These are phyloP conservation scores for Trypanosomatidae sp. DNA, from an alignment of 208 protist genomes.

Conservation along the genomic window DNA sequence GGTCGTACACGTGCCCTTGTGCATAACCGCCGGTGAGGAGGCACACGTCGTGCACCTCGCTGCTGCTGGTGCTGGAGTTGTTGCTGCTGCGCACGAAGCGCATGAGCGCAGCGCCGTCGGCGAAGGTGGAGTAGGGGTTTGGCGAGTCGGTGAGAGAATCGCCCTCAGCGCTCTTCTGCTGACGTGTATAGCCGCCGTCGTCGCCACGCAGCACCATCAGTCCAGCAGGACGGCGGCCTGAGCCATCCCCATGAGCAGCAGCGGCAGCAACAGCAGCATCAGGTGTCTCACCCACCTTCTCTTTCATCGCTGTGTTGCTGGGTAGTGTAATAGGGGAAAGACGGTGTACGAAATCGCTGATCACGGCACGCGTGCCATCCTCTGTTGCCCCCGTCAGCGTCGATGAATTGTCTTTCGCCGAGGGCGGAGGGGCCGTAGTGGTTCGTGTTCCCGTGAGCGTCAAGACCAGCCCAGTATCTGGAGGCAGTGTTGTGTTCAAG, in stretches of 20 bases:
- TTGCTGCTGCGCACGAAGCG: too few species aligned
- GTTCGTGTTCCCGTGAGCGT: constrained; percentile 29
- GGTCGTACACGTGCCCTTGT: constrained; percentile 23
- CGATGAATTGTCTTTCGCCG: not conserved
- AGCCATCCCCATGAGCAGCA: not conserved
- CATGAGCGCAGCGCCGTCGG: constrained; percentile 11
- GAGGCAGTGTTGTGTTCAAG: not conserved
- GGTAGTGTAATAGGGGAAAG: too few species aligned
- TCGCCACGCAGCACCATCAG: constrained; percentile 37
- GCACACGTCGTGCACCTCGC: too few species aligned
- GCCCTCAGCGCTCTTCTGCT: not conserved
- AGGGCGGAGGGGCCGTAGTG: not conserved
- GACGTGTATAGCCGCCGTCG: constrained; percentile 25
- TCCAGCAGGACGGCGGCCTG: constrained; percentile 8
- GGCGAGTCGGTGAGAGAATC: not conserved
- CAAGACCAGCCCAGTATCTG: constrained; percentile 19
- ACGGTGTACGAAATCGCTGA: constrained; percentile 7
- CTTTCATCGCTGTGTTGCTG: too few species aligned
- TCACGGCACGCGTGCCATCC: constrained; percentile 6
- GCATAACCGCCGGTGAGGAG: too few species aligned
- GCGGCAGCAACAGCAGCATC: not conserved
- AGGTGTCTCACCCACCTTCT: too few species aligned
- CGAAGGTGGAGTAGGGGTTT: constrained; percentile 15
- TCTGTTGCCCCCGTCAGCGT: constrained; percentile 15
- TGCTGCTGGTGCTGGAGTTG: too few species aligned